Evolutionary conservation across 495 filamentous ascomycete genomes (phyloP), one percentile per base, ranked within the genome.

Genomic region (Neurospora sp.): DNA sequence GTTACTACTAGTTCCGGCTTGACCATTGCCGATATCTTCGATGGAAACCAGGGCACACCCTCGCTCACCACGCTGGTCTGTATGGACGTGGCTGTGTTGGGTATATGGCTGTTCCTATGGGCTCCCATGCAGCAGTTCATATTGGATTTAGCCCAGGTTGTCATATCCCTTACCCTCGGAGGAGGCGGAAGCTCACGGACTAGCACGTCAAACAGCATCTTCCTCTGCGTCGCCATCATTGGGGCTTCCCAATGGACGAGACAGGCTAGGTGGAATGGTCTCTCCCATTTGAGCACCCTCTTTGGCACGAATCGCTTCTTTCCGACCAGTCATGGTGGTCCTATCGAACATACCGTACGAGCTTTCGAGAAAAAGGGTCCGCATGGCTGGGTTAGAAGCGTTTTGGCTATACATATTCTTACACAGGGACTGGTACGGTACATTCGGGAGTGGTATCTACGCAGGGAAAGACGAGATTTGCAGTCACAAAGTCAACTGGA

Each of bases 131-230:
- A 97, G 78, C 91, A 92, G 77, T 91, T 97, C 77, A 91, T 94
- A 41, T 85, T 98, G 78, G 96, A 98, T 77, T 85, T 98, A n/a
- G 94, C 96, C 46, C 94, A 98, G 81, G 94, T 94, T 48, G 94
- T 98, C 76, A 97, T 99, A 74, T 95, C 96, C 65, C 89, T 97
- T 61, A 96, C 94, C 2, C 85, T 99, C 22, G 96, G 96, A 71
- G 96, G 96, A 59, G 94, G 94, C 69, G 91, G 91, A 9, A 91
- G 88, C 69, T 93, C 91, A 74, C 92, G 89, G 73, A 89, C 91
- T 68, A 91, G 87, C 70, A 82, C 93, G 72, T 88, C 91, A 37
- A 90, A 88, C 77, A 92, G 89, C 78, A 89, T 91, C 73, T 84
- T 92, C 53, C 85, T 96, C 42, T 97, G 93, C 79, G 89, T 96